Conservation (phyloP, 1,284 basidiomycete genomes). For the Sphaerobolus stellatus region DNA sequence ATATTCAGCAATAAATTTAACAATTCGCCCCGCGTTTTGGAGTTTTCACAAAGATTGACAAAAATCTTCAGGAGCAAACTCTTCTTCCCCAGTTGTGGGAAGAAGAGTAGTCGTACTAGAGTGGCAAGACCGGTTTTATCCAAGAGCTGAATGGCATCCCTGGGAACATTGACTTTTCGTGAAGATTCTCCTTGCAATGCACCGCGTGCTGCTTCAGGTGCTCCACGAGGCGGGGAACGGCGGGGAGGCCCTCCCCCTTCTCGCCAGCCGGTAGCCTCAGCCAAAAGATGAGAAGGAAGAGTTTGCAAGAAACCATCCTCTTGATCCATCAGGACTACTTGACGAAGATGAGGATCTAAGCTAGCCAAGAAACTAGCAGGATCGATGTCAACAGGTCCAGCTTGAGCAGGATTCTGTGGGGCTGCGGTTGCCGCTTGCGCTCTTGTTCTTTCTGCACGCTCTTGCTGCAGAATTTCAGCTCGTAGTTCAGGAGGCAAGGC, state of each 20-base stretch:
- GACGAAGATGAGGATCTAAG: slow-evolving; percentile 80
- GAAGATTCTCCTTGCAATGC: slow-evolving; percentile 35
- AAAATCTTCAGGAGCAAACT: slow-evolving; percentile 87
- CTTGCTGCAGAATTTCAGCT: slow-evolving; percentile 95
- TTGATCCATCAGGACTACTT: slow-evolving; percentile 84
- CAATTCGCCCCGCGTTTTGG: slow-evolving; percentile 87
- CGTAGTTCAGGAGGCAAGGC: slow-evolving; percentile 95
- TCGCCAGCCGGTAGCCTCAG: slow-evolving; percentile 72
- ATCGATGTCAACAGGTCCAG: slow-evolving; percentile 70
- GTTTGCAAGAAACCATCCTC: slow-evolving; percentile 81
- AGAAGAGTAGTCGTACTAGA: slow-evolving; percentile 92
- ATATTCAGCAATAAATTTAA: slow-evolving; percentile 92
- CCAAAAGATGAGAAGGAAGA: slow-evolving; percentile 79
- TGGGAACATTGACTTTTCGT: slow-evolving; percentile 54
- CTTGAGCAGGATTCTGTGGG: slow-evolving; percentile 13
- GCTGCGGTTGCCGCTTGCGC: slow-evolving; percentile 41
- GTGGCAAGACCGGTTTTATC: slow-evolving; percentile 91
- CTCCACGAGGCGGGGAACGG: slow-evolving; percentile 16
- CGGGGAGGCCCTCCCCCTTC: slow-evolving; percentile 47
- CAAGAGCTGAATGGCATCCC: slow-evolving; percentile 92
- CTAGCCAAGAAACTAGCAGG: slow-evolving; percentile 86
- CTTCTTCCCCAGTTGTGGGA: slow-evolving; percentile 89
- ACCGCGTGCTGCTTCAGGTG: slow-evolving; percentile 31
- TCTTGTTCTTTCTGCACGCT: slow-evolving; percentile 71
- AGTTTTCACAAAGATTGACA: slow-evolving; percentile 94